Base-by-base conservation (phyloP, 371 early-diverging fungal genomes). In the Apophysomyces trapeziformis region DNA sequence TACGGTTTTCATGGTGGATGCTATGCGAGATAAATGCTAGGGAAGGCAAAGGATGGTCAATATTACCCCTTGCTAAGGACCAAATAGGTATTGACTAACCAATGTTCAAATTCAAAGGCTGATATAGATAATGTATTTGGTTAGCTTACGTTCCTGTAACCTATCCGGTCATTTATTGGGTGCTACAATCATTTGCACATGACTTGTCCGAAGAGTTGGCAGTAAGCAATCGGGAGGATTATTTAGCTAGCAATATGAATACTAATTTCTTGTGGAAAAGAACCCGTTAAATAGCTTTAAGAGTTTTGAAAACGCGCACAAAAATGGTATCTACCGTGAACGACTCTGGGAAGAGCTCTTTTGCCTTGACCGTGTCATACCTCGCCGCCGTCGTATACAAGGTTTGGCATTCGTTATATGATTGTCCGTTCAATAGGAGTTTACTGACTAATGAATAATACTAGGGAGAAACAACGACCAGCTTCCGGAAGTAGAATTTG, bases 401-500 rank as follows among this genome's bases (percentile, higher is more conserved):
- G n/a, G 50, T 50, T 50, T 21, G 50, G 4, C 7, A 18, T 50
- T 50, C 50, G 21, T 21, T 18, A 21, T 13, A 46, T 41, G 41
- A 1, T 14, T 46, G 6, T 46, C n/a, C 47, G 9, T 46, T 14
- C 47, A 46, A 12, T 46, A 16, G 1, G 26, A 26, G 26, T 26
- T 26, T 1, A 26, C 26, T 26, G 26, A 26, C 26, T 26, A 26
- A 26, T 26, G 26, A 26, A 26, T 46, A 1, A 46, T 4, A 16
- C 0, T 16, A n/a, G 47, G 16, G 7, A 46, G 12, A 16, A 46
- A 46, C 47, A 46, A 46, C 16, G n/a, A 46, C n/a, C 7, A 12
- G n/a, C 16, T 46, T n/a, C 47, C 47, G 47, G 47, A 16, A 46
- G 47, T 46, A 46, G 47, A 1, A 16, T 46, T 46, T n/a, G 47